Evolutionary conservation across 2,329 filamentous ascomycete species (phyloP).

Genomic region (Magnaporthiopsis rhizophila): DNA sequence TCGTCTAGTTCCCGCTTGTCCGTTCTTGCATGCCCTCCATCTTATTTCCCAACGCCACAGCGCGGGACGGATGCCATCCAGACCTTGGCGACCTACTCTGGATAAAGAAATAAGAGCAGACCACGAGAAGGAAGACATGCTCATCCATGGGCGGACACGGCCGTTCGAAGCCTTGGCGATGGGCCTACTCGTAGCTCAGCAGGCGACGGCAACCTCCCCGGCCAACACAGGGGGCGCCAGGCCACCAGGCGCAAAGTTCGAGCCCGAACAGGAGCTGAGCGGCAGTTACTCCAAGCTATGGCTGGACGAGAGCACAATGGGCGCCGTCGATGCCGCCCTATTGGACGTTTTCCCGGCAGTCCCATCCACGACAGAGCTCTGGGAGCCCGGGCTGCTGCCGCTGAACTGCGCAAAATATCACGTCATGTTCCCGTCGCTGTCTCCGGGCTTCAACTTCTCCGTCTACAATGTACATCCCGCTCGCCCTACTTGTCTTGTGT

Average conservation of each 20-base stretch:
- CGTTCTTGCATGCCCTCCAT: neutral
- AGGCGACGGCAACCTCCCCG: neutral
- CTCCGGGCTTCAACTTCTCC: neutral
- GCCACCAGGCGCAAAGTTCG: neutral
- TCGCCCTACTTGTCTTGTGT: neutral
- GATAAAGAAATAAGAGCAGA: neutral
- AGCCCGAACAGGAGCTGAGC: neutral
- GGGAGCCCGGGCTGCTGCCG: constrained; percentile 1
- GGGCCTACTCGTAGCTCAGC: neutral
- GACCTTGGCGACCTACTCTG: neutral
- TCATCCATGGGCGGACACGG: neutral
- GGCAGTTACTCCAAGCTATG: constrained; percentile 1
- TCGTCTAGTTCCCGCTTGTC: neutral
- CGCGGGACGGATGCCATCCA: neutral
- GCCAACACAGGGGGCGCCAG: neutral
- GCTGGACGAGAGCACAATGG: neutral
- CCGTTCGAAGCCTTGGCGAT: neutral
- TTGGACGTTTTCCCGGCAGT: neutral
- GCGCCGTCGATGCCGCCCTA: neutral
- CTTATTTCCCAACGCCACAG: neutral
- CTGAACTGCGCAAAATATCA: neutral
- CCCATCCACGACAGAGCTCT: neutral
- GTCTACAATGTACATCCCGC: neutral
- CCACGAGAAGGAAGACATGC: neutral
- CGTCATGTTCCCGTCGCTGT: neutral